Conservation (phyloP, 345 rosid genomes). For the Sonneratia caseolaris region DNA sequence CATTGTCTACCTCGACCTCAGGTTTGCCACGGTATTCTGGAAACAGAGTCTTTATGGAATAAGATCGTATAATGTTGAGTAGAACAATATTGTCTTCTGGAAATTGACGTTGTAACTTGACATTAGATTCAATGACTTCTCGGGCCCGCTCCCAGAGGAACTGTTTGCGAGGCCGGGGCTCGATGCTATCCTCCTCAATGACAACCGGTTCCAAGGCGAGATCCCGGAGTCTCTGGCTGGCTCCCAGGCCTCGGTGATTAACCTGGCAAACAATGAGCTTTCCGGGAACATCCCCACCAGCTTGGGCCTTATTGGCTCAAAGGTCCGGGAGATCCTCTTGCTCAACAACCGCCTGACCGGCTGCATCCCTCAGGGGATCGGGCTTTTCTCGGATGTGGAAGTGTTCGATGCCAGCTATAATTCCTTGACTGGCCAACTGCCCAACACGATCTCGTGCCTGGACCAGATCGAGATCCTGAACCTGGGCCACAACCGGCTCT, state of each 20-base stretch:
- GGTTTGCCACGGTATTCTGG: conserved; percentile 9
- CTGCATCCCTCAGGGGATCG: conserved; percentile 79
- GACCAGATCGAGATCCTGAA: conserved; percentile 58
- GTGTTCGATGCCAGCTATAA: conserved; percentile 77
- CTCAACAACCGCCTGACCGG: conserved; percentile 85
- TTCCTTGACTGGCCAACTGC: conserved; percentile 69
- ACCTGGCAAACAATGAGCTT: conserved; percentile 66
- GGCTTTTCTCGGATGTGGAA: conserved; percentile 57
- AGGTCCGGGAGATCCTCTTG: conserved; percentile 59
- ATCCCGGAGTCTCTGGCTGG: conserved; percentile 56
- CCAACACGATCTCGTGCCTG: conserved; percentile 64
- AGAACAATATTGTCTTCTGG: background rate
- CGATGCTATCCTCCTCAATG: conserved; percentile 76
- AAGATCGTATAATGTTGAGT: background rate
- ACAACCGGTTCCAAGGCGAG: conserved; percentile 57
- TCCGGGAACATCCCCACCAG: conserved; percentile 56
- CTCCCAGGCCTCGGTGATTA: conserved; percentile 86
- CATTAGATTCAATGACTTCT: conserved; percentile 57
- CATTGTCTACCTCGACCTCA: conserved; percentile 62
- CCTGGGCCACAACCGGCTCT: conserved; percentile 62
- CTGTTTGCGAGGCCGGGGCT: conserved; percentile 49
- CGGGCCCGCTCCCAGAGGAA: conserved; percentile 56
- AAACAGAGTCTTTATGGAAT: background rate
- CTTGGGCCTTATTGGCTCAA: conserved; percentile 43
- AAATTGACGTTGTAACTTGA: background rate